These are phyloP conservation scores for Angomonas desouzai DNA, from an alignment of 208 protist species.

Conservation along the genomic window DNA sequence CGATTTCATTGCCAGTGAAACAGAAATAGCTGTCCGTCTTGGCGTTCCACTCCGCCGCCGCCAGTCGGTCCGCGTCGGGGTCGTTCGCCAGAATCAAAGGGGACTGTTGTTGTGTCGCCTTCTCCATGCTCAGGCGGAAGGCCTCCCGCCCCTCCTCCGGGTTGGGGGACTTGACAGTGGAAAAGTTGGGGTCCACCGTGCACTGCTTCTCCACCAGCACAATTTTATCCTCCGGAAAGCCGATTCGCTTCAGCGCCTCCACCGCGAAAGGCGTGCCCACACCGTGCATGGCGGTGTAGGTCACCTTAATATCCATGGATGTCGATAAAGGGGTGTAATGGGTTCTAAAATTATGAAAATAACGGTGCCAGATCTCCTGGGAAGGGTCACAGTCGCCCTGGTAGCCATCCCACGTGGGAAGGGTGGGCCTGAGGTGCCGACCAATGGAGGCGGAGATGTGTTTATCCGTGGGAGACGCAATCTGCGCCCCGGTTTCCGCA, in stretches of 20 bases:
- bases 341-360: conserved; percentile 47
- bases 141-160: conserved; percentile 96
- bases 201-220: conserved; percentile 82
- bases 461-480: conserved; percentile 94
- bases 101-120: conserved; percentile 50
- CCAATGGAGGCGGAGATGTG: conserved; percentile 89
- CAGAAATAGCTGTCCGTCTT: conserved; percentile 84
- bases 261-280: conserved; percentile 89
- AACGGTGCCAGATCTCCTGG: conserved; percentile 48
- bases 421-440: conserved; percentile 79
- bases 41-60: conserved; percentile 86
- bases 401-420: conserved; percentile 47
- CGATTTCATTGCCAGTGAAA: conserved; percentile 98
- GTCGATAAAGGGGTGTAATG: conserved; percentile 30
- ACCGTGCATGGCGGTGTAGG: conserved; percentile 91
- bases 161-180: conserved; percentile 97
- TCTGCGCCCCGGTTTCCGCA: conserved; percentile 94
- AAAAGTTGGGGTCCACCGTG: conserved; percentile 96
- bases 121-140: conserved; percentile 86
- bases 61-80: conserved; percentile 98
- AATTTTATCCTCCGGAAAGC: conserved; percentile 50
- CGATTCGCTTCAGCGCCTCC: conserved; percentile 57
- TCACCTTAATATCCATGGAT: conserved; percentile 18
- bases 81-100: conserved; percentile 98
- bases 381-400: conserved; percentile 50